Conservation (phyloP, 441 rosid genomes). For the Mallotus repandus region DNA sequence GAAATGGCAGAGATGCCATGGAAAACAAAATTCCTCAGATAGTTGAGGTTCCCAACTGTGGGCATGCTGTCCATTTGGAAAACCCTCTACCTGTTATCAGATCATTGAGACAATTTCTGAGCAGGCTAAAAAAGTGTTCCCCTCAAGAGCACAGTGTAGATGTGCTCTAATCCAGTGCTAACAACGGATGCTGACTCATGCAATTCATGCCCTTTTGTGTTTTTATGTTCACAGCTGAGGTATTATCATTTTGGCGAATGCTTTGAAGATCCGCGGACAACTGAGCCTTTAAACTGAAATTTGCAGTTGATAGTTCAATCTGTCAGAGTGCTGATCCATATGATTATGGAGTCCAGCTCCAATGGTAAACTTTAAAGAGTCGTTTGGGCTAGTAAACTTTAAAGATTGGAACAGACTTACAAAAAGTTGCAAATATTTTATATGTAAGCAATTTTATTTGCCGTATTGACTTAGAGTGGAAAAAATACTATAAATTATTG, state of each 20-base stretch:
- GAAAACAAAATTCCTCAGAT: constrained; percentile 32
- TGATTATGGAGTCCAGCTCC: not conserved
- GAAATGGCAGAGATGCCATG: constrained; percentile 18
- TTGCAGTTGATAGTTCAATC: not conserved
- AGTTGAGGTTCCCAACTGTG: constrained; percentile 56
- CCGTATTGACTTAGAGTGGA: no score
- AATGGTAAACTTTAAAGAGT: not conserved
- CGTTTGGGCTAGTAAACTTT: not conserved
- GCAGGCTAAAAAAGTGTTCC: constrained; percentile 28
- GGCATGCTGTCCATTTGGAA: constrained; percentile 90
- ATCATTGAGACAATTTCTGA: constrained; percentile 56
- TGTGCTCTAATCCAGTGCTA: not conserved
- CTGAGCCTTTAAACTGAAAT: not conserved
- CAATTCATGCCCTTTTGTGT: not conserved
- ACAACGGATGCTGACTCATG: constrained; percentile 3
- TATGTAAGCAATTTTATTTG: no score
- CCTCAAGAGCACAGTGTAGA: not conserved
- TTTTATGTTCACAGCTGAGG: not conserved
- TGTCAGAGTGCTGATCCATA: not conserved
- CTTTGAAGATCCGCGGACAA: not conserved
- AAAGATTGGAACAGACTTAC: no score
- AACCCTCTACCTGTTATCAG: constrained; percentile 58
- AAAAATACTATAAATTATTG: no score
- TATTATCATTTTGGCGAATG: not conserved
- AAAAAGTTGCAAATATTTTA: no score